These are phyloP conservation scores for Pelagomonas calceolata DNA, from an alignment of 108 stramenopile species.

Conservation along the genomic window DNA sequence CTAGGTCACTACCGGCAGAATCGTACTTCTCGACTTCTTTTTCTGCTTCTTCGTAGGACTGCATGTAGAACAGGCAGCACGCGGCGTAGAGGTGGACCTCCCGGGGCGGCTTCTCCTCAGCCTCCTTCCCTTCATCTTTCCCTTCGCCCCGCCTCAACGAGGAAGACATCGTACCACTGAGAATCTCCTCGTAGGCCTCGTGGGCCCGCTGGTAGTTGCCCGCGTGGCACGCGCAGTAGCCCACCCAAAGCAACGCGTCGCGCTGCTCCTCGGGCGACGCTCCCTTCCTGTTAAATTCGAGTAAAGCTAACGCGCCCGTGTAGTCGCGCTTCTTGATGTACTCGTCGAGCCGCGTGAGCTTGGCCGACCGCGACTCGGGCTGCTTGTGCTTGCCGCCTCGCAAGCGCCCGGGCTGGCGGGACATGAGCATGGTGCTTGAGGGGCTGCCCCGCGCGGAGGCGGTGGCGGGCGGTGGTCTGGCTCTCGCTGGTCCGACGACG, in stretches of 20 bases:
- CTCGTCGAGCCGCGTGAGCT: not conserved
- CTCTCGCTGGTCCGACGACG: too few species aligned
- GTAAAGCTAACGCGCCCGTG: conserved; percentile 61
- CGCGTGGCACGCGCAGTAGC: conserved; percentile 55
- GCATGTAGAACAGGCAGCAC: conserved; percentile 57
- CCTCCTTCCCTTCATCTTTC: conserved; percentile 19
- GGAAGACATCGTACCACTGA: not conserved
- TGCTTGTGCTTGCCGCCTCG: not conserved
- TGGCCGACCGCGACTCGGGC: not conserved
- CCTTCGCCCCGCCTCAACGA: conserved; percentile 34
- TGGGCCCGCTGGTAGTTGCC: conserved; percentile 59
- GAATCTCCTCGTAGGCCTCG: conserved; percentile 34
- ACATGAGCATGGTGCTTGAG: not conserved
- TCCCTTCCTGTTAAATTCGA: conserved; percentile 52
- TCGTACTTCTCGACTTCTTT: conserved; percentile 17
- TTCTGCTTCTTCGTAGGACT: conserved; percentile 41
- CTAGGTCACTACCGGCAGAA: not conserved
- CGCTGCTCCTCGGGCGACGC: conserved; percentile 31
- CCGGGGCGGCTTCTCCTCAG: not conserved
- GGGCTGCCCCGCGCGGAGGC: too few species aligned
- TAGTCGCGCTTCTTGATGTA: conserved; percentile 40
- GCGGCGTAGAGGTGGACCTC: conserved; percentile 49
- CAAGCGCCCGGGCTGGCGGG: not conserved
- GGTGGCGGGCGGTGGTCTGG: too few species aligned
- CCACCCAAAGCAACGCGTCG: conserved; percentile 52